Conservation (phyloP, 1,139 yeast species). For the Yamadazyma aaseri region DNA sequence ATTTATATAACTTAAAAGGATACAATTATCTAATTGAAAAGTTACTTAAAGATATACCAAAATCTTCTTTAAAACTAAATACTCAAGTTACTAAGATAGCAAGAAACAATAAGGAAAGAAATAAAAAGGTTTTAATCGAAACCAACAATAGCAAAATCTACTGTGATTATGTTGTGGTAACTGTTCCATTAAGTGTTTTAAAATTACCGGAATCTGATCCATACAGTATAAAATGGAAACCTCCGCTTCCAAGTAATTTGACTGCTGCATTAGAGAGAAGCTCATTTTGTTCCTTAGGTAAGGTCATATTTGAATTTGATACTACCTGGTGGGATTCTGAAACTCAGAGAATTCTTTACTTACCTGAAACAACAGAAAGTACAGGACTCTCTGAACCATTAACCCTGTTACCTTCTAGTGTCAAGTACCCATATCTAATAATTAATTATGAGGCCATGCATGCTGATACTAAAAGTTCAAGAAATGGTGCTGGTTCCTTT, state of each 20-base stretch:
- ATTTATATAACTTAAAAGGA: constrained; percentile 62
- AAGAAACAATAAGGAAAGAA: constrained; percentile 16
- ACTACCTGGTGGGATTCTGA: constrained; percentile 61
- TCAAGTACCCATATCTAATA: constrained; percentile 17
- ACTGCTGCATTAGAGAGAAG: constrained; percentile 45
- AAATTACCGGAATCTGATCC: constrained; percentile 34
- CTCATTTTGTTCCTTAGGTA: constrained; percentile 75
- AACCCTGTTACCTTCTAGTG: constrained; percentile 7
- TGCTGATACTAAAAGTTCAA: constrained; percentile 7
- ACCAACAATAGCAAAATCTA: constrained; percentile 20
- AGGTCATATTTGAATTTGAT: constrained; percentile 72
- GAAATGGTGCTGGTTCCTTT: constrained; percentile 37
- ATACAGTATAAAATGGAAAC: constrained; percentile 57
- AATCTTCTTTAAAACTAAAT: constrained; percentile 36
- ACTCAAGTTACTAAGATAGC: constrained; percentile 48
- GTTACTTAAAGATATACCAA: constrained; percentile 40
- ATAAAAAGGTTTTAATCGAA: constrained; percentile 19
- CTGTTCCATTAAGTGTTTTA: constrained; percentile 74
- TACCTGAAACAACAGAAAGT: constrained; percentile 28
- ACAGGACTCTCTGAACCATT: constrained; percentile 25
- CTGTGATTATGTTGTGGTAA: constrained; percentile 60
- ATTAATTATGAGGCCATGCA: constrained; percentile 32
- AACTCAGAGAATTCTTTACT: constrained; percentile 51
- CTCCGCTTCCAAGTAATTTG: constrained; percentile 52
- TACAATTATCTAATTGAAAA: constrained; percentile 52